Percentiles rank a stretch among this genome's conserved stretches.
phyloP scores from a whole-genome alignment of 257 asterid genomes.

The Thymus mandschuricus region DNA sequence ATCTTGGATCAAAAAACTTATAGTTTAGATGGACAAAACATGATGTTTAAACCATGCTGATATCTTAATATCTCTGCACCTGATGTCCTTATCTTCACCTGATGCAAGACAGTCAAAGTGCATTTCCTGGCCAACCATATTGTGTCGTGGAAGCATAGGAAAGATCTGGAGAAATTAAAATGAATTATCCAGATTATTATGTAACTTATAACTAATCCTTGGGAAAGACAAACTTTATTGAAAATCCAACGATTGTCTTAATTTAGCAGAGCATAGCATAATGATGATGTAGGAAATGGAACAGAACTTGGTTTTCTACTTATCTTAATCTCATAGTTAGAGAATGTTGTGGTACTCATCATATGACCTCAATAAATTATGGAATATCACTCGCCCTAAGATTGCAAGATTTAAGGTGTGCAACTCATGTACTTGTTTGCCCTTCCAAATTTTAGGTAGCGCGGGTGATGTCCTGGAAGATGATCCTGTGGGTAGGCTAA shows the following conservation, averaged over 20 bases:
- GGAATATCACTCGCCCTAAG: neutral
- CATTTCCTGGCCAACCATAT: neutral
- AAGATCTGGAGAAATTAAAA: neutral
- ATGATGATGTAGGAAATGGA: neutral
- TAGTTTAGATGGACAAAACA: neutral
- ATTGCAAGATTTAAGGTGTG: neutral
- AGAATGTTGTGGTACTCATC: neutral
- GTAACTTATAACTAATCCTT: neutral
- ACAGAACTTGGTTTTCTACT: neutral
- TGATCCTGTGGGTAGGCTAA: constrained; percentile 88
- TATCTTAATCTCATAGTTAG: neutral
- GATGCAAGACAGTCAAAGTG: neutral
- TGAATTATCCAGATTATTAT: neutral
- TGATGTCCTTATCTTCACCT: neutral
- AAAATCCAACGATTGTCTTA: neutral
- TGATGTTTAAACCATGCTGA: neutral
- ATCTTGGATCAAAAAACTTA: too few species aligned
- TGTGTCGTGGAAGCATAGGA: neutral
- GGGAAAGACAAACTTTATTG: neutral
- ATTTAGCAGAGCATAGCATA: neutral
- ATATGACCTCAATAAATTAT: neutral
- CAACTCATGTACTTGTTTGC: constrained; percentile 15
- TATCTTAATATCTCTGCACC: neutral
- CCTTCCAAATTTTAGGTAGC: constrained; percentile 59
- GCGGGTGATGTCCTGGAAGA: constrained; percentile 98